These are phyloP conservation scores for Polychaeton citri DNA, from an alignment of 2,329 filamentous ascomycete genomes.

Conservation along the genomic window DNA sequence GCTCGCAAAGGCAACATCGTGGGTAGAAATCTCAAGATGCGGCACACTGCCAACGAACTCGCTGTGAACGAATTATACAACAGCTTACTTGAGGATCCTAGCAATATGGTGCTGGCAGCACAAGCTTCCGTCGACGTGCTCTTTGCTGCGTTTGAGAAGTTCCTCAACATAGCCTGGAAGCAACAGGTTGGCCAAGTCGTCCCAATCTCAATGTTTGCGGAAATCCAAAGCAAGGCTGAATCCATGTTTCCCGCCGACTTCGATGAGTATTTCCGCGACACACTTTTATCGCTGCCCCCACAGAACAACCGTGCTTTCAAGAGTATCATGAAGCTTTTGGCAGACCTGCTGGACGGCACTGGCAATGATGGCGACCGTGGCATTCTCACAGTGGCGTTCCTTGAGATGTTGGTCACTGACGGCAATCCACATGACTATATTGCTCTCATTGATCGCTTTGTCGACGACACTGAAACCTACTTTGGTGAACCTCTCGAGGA, in stretches of 20 bases:
- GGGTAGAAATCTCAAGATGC: constrained; percentile 59
- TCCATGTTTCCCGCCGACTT: constrained; percentile 61
- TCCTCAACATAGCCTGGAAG: constrained; percentile 74
- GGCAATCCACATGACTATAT: constrained; percentile 72
- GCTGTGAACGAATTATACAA: constrained; percentile 86
- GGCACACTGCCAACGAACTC: constrained; percentile 59
- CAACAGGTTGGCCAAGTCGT: constrained; percentile 80
- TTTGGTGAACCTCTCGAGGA: constrained; percentile 51
- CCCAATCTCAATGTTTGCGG: constrained; percentile 54
- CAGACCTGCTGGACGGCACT: constrained; percentile 77
- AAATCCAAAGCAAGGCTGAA: constrained; percentile 52
- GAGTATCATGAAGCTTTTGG: constrained; percentile 70
- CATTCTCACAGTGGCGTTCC: constrained; percentile 75
- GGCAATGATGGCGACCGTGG: constrained; percentile 84
- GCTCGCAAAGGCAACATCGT: constrained; percentile 78
- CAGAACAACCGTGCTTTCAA: constrained; percentile 64
- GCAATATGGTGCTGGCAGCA: constrained; percentile 59
- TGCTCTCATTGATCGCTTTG: constrained; percentile 73
- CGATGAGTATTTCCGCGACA: constrained; percentile 43
- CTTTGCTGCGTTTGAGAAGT: constrained; percentile 89
- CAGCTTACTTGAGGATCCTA: constrained; percentile 68
- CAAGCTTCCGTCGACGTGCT: constrained; percentile 72
- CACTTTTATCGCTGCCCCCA: constrained; percentile 39
- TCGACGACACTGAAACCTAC: constrained; percentile 80
- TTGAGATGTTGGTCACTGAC: constrained; percentile 69